These are phyloP conservation scores for Cryptosporidium canis DNA, from an alignment of 169 alveolate species.

Conservation along the genomic window DNA sequence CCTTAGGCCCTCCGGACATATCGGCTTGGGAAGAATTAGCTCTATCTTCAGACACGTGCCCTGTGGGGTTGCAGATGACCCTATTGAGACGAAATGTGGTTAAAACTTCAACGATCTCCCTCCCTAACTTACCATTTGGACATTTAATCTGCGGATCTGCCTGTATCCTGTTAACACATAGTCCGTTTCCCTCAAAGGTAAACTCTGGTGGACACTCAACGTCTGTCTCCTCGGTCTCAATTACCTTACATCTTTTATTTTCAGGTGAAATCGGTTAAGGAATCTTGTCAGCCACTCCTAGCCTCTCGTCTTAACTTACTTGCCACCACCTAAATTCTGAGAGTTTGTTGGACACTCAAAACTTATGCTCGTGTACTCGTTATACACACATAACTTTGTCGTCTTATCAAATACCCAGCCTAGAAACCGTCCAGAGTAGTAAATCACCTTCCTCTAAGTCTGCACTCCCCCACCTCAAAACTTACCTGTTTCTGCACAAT, in stretches of 20 bases:
- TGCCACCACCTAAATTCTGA: slow-evolving; percentile 30
- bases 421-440: background rate
- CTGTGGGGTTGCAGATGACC: slow-evolving; percentile 62
- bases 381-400: slow-evolving; percentile 25
- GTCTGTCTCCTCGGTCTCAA: slow-evolving; percentile 46
- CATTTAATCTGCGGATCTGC: slow-evolving; percentile 68
- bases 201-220: slow-evolving; percentile 69
- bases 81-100: background rate
- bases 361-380: slow-evolving; percentile 13
- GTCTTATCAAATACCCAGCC: slow-evolving; percentile 48
- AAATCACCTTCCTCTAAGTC: background rate
- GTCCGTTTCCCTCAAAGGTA: slow-evolving; percentile 44
- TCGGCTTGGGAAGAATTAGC: slow-evolving; percentile 43
- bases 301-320: slow-evolving; percentile 34
- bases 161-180: slow-evolving; percentile 45
- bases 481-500: slow-evolving; percentile 47
- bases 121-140: slow-evolving; percentile 38
- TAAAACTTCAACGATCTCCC: background rate
- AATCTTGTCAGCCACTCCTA: background rate
- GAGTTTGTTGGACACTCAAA: slow-evolving; percentile 63
- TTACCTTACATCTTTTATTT: slow-evolving; percentile 36
- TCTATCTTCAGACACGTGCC: slow-evolving; percentile 64
- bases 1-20: slow-evolving; percentile 55
- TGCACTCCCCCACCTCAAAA: background rate
- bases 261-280: background rate